These are phyloP conservation scores for Sanchytrium tribonematis DNA, from an alignment of 371 early-diverging fungal species.

Conservation along the genomic window DNA sequence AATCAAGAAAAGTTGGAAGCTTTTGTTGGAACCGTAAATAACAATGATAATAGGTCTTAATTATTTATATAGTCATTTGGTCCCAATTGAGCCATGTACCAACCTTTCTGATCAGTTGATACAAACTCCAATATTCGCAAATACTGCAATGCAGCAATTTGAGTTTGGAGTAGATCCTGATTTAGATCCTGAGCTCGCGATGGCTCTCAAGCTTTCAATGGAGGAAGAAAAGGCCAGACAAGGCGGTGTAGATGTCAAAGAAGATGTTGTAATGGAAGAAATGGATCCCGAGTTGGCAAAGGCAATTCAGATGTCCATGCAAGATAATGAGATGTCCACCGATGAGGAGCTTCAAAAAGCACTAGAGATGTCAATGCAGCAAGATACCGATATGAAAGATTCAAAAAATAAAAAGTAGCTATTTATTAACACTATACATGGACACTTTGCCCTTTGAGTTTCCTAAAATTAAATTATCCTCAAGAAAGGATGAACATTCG, in stretches of 20 bases:
- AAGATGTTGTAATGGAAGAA: slow-evolving; percentile 15
- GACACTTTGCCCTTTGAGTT: too few species aligned
- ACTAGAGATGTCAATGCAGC: slow-evolving; percentile 54
- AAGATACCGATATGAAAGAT: too few species aligned
- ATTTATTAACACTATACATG: too few species aligned
- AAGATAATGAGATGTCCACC: slow-evolving; percentile 45
- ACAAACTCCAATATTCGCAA: slow-evolving; percentile 53
- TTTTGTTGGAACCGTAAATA: slow-evolving; percentile 61
- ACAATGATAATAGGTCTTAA: slow-evolving; percentile 46
- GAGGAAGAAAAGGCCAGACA: slow-evolving; percentile 85
- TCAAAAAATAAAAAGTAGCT: too few species aligned
- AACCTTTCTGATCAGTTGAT: slow-evolving; percentile 66
- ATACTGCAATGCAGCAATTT: slow-evolving; percentile 31
- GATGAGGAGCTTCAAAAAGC: slow-evolving; percentile 66
- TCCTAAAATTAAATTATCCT: too few species aligned
- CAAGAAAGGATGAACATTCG: too few species aligned
- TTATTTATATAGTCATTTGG: slow-evolving; percentile 34
- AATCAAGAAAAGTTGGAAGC: slow-evolving; percentile 71
- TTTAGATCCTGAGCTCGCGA: slow-evolving; percentile 77
- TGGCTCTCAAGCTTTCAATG: slow-evolving; percentile 75
- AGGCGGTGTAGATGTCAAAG: slow-evolving; percentile 25
- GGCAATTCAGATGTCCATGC: slow-evolving; percentile 37
- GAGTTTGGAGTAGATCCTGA: slow-evolving; percentile 86
- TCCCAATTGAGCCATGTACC: slow-evolving; percentile 80
- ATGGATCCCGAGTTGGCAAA: slow-evolving; percentile 24